These are phyloP conservation scores for Talaromyces sp. DNA, from an alignment of 2,329 filamentous ascomycete species.

Conservation along the genomic window DNA sequence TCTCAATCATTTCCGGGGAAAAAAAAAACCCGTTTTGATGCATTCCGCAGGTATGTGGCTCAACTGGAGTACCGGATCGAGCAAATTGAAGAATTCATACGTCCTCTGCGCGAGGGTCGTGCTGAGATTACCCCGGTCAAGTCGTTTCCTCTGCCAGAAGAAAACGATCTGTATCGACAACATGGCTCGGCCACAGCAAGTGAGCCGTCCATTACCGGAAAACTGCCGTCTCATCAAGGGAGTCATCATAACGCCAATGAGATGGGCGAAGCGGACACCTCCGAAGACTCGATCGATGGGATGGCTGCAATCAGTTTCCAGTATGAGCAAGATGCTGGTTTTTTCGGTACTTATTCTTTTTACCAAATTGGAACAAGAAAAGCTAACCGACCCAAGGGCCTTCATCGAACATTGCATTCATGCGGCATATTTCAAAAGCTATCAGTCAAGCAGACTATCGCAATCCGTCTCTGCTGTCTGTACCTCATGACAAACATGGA, in stretches of 20 bases:
- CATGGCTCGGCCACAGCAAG: background rate
- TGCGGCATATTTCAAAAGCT: conserved; percentile 30
- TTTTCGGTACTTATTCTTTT: conserved; percentile 21
- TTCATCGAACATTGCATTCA: conserved; percentile 40
- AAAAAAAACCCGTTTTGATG: background rate
- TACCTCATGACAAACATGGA: background rate
- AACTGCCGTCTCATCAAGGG: background rate
- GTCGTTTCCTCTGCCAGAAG: background rate
- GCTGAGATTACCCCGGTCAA: background rate
- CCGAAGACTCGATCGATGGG: conserved; percentile 19
- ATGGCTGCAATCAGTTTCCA: conserved; percentile 26
- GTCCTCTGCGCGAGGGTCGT: conserved; percentile 6
- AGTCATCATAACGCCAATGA: background rate
- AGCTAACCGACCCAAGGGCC: conserved; percentile 20
- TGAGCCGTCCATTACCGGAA: background rate
- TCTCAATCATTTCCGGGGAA: background rate
- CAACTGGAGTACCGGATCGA: conserved; percentile 11
- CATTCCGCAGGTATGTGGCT: conserved; percentile 10
- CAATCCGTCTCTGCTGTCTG: background rate
- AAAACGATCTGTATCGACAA: background rate
- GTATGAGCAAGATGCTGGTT: conserved; percentile 28
- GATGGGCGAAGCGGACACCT: conserved; percentile 5
- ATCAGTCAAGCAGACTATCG: conserved; percentile 13
- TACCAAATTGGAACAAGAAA: background rate
- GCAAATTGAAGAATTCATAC: conserved; percentile 10